Conservation (phyloP, 306 rosid species). For the Ormosia emarginata region DNA sequence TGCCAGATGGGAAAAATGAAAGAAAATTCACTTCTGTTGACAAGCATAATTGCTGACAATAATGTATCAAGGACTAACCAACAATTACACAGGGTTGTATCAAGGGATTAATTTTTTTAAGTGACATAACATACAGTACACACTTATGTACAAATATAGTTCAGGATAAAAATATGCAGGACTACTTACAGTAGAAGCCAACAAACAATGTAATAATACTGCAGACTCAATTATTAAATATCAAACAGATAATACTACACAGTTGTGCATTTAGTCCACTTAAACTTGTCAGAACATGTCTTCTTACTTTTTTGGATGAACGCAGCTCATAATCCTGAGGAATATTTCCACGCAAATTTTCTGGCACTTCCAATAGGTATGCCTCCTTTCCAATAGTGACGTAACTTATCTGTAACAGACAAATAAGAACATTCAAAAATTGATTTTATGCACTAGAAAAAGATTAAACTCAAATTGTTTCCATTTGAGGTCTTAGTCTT, state of each 20-base stretch:
- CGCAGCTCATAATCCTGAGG: constrained; percentile 74
- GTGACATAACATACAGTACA: background rate
- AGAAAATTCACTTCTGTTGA: constrained; percentile 5
- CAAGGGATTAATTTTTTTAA: background rate
- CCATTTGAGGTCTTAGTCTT: constrained; percentile 28
- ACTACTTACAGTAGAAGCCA: background rate
- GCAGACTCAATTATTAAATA: background rate
- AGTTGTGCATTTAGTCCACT: constrained; percentile 8
- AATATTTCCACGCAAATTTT: constrained; percentile 47
- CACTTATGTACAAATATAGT: background rate
- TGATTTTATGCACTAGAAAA: background rate
- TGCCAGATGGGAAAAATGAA: constrained; percentile 26
- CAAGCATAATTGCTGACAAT: background rate
- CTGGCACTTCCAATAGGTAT: constrained; percentile 89
- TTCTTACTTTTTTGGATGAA: constrained; percentile 74
- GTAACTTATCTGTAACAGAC: constrained; percentile 58
- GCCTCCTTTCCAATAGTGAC: constrained; percentile 81
- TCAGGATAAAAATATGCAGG: constrained; percentile 4
- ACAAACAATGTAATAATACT: background rate
- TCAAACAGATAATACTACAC: constrained; percentile 12
- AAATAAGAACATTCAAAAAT: constrained; percentile 19
- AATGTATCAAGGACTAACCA: background rate
- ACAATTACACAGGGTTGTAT: background rate
- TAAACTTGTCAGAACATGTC: background rate
- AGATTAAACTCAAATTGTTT: constrained; percentile 19